Percentiles rank a stretch among this genome's conserved stretches.
Evolutionary conservation across 352 stramenopile genomes (phyloP).

Genomic region (Globisporangium canariense): DNA sequence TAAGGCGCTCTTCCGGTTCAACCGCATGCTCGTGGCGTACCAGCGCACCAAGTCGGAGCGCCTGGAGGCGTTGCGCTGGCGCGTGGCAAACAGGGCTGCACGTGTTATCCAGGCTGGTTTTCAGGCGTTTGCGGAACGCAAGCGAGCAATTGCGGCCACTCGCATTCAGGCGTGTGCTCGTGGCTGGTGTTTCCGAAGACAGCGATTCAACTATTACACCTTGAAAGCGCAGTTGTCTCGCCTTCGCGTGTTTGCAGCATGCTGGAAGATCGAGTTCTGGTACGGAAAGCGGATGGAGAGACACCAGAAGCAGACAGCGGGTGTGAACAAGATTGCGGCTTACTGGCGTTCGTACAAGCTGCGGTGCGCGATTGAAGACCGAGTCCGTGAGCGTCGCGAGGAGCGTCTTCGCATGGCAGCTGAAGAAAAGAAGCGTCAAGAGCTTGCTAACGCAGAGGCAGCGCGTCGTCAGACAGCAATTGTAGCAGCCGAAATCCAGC

Average conservation of each 20-base stretch:
- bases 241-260: conserved; percentile 35
- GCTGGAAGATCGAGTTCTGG: conserved; percentile 57
- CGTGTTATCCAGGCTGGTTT: conserved; percentile 29
- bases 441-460: not conserved
- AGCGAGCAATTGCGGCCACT: conserved; percentile 22
- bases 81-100: conserved; percentile 28
- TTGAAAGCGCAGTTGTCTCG: conserved; percentile 34
- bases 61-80: conserved; percentile 23
- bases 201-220: conserved; percentile 41
- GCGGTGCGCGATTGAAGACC: conserved; percentile 15
- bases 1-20: conserved; percentile 28
- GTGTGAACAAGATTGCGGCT: conserved; percentile 26
- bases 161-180: conserved; percentile 27
- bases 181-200: conserved; percentile 31
- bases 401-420: conserved; percentile 13
- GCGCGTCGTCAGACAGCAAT: not conserved
- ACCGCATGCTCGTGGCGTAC: conserved; percentile 26
- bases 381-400: conserved; percentile 12
- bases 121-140: conserved; percentile 19
- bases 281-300: conserved; percentile 23
- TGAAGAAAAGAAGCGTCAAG: conserved; percentile 18
- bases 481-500: conserved; percentile 1
- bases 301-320: conserved; percentile 23
- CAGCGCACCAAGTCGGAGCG: conserved; percentile 24
- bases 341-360: conserved; percentile 35